Conservation (phyloP, 257 asterid genomes). For the Solanum acaule region DNA sequence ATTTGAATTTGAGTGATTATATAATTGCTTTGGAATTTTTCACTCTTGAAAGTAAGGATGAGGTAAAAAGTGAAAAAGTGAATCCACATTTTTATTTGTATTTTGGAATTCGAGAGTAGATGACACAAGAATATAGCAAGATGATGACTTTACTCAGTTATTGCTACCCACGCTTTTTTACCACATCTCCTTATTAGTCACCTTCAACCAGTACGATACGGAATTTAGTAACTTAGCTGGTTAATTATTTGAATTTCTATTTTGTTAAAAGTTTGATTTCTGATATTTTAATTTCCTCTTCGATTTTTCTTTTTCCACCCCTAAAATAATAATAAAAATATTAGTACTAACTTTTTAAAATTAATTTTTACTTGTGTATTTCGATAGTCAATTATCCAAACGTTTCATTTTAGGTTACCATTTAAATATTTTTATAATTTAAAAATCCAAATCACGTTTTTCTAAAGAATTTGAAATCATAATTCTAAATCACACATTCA, state of each 20-base stretch:
- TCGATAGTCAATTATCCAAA: too few species aligned
- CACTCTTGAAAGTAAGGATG: background rate
- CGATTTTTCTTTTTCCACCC: too few species aligned
- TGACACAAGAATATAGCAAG: background rate
- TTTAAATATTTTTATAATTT: too few species aligned
- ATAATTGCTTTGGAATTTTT: background rate
- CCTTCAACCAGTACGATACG: background rate
- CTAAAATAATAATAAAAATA: too few species aligned
- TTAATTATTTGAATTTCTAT: too few species aligned
- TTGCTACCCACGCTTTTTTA: background rate
- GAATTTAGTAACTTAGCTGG: too few species aligned
- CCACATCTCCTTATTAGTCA: background rate
- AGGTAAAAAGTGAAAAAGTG: background rate
- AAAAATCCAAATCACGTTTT: rapidly evolving
- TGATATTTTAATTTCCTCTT: too few species aligned
- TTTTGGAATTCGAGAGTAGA: background rate
- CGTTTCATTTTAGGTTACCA: rapidly evolving
- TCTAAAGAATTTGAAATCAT: too few species aligned
- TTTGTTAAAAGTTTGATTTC: too few species aligned
- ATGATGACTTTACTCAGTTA: background rate
- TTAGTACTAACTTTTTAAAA: too few species aligned
- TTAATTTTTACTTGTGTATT: too few species aligned
- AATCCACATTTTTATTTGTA: background rate
- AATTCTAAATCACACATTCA: too few species aligned
- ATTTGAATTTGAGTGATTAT: background rate